Evolutionary conservation across 2,329 filamentous ascomycete genomes (phyloP).

Genomic region (Paecilomyces formosus): DNA sequence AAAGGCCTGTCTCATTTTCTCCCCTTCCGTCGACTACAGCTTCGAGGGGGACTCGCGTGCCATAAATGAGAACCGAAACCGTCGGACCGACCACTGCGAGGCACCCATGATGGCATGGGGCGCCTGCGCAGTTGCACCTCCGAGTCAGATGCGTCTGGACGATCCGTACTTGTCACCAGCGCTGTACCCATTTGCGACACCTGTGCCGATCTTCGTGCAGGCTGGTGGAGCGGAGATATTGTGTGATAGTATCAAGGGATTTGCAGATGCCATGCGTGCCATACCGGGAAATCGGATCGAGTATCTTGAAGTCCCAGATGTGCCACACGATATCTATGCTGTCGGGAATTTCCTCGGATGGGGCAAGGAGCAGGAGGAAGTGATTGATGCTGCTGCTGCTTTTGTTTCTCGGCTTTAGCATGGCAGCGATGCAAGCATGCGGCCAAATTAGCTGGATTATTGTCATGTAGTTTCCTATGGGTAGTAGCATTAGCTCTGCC

Average conservation of each 20-base stretch:
- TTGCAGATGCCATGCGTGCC: not conserved
- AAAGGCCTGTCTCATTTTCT: conserved; percentile 10
- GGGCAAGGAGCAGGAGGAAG: conserved; percentile 7
- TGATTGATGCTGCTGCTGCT: not conserved
- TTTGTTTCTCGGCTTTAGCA: not conserved
- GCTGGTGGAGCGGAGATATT: conserved; percentile 9
- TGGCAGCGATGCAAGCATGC: not conserved
- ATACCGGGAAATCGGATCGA: conserved; percentile 3
- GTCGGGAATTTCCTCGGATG: conserved; percentile 9
- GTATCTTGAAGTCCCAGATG: conserved; percentile 6
- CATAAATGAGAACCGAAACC: conserved; percentile 4
- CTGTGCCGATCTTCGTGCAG: conserved; percentile 10
- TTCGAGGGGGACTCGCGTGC: conserved; percentile 3
- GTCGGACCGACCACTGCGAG: conserved; percentile 7
- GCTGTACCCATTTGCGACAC: conserved; percentile 10
- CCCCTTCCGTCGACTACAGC: conserved; percentile 7
- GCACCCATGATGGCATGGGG: conserved; percentile 12
- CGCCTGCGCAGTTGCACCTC: conserved; percentile 7
- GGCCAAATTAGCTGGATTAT: too few species aligned
- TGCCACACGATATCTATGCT: conserved; percentile 13
- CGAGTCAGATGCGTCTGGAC: conserved; percentile 6
- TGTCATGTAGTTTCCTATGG: too few species aligned
- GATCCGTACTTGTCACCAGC: conserved; percentile 10
- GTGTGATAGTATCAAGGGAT: conserved; percentile 6
- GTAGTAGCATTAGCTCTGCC: too few species aligned